Evolutionary conservation across 2,329 filamentous ascomycete species (phyloP).

Genomic region (Paracorniculantispora psalliotae): DNA sequence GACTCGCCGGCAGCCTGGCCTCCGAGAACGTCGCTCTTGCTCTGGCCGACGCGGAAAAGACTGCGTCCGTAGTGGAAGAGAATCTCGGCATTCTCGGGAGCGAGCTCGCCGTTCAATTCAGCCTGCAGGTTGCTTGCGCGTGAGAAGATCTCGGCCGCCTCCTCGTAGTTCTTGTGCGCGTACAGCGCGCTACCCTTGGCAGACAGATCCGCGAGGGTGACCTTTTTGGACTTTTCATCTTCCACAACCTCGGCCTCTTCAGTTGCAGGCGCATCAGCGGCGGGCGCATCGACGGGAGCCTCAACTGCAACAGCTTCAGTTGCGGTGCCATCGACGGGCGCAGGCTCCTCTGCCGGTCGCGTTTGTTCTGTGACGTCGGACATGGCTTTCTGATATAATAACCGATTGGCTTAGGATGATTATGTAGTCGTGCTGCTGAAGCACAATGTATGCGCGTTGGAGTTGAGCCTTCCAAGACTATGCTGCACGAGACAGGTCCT

Average conservation of each 20-base stretch:
- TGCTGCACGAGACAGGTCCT: not conserved
- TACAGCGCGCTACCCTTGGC: constrained; percentile 81
- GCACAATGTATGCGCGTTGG: not conserved
- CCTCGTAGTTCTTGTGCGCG: constrained; percentile 80
- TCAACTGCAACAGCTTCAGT: constrained; percentile 1
- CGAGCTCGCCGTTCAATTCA: constrained; percentile 87
- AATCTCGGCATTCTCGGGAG: constrained; percentile 84
- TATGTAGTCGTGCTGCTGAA: not conserved
- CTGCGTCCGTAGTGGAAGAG: constrained; percentile 92
- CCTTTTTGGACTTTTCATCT: constrained; percentile 48
- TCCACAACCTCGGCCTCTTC: constrained; percentile 40
- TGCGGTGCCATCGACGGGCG: not conserved
- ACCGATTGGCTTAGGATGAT: not conserved
- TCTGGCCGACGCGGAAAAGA: constrained; percentile 88
- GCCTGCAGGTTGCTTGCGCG: constrained; percentile 86
- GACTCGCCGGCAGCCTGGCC: constrained; percentile 62
- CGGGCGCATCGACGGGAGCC: not conserved
- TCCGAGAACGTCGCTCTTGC: constrained; percentile 90
- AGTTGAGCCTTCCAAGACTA: not conserved
- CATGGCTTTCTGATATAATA: constrained; percentile 16
- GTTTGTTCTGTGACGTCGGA: constrained; percentile 19
- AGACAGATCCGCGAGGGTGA: constrained; percentile 70
- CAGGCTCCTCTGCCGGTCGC: constrained; percentile 19
- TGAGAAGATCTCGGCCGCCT: constrained; percentile 82
- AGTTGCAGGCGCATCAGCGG: constrained; percentile 10